Base-by-base conservation (phyloP, 768 basidiomycete species). In the Amanita brunnescens region DNA sequence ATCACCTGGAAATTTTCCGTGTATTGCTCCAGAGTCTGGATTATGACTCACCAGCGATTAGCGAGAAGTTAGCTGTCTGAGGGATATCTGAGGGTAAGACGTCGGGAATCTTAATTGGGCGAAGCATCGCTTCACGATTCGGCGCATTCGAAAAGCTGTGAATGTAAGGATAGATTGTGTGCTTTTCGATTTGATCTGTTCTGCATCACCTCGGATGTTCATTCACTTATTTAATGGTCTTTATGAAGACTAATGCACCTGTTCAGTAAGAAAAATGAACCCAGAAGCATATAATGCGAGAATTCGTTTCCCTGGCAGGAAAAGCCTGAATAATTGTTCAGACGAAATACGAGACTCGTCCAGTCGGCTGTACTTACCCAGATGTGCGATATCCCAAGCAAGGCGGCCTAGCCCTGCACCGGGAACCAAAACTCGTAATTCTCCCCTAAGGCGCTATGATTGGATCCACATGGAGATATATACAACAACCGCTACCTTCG, bases 251-350 rank as follows among this genome's bases (percentile, higher is more conserved):
- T 14, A 43, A 40, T 76, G 8, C 58, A 91, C 92, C 77, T 78
- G 62, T 97, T 98, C 44, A 97, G 71, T 16, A 96, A 81, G 63
- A 87, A 88, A 61, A 84, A 85, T 3, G 94, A 96, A 2, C 87
- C 74, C 4, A 97, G 79, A 10, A 98, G 77, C 92, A 94, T 95
- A 66, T 91, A 91, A 57, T 94, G 87, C 29, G 90, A 92, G 63
- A 96, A 96, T 66, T 98, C 94, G 62, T 96, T 96, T 18, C 88
- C 93, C 65, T 95, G 93, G 56, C 87, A 91, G 1, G 86, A 69
- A 58, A 92, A 97, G 3, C 93, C 93, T 92, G 55, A 34, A 9
- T 6, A 2, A 9, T 3, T 6, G 23, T 37, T 30, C 3, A 20
- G 30, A 18, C 30, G n/a, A 32, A 37, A 40, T 37, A 14, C 47